Base-by-base conservation (phyloP, 2,329 filamentous ascomycete genomes). In the Beauveria sp. region DNA sequence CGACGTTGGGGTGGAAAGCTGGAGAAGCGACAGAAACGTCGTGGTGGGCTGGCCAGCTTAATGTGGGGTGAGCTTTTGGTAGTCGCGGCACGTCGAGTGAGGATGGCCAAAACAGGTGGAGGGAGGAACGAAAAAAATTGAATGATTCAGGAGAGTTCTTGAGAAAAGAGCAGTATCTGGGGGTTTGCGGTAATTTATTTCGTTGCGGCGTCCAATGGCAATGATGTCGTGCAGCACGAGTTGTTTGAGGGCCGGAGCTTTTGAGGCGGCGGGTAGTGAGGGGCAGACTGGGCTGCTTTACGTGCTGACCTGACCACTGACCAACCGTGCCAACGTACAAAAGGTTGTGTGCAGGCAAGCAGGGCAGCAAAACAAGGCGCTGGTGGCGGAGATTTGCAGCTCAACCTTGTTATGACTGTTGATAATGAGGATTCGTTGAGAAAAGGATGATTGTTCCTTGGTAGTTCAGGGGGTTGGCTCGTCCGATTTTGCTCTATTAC, bases 161-260 rank as follows among this genome's bases (percentile, higher is more conserved):
- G 12, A 14, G 5, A 14, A 14, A 38, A 38, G 34, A 38, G 34
- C 34, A 7, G 43, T 24, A 31, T 34, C 46, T 9, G 34, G 48
- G 26, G n/a, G 18, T 38, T n/a, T 60, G 58, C 51, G 58, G 49
- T 40, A 60, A 60, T 60, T 53, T 54, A 60, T 60, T 20, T 20
- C 28, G 24, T 28, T 7, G 48, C 49, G 28, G 60, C 26, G 60
- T 51, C 53, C 53, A 62, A 62, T 62, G 60, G 60, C n/a, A 57
- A 57, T 38, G n/a, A 62, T 57, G 52, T 62, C 18, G 60, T 34
- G 60, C 52, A 50, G 51, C 52, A 61, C 60, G 52, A 56, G 60
- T 40, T 43, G 57, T 52, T 52, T 52, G 40, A 52, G 14, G 34
- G 22, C 51, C 24, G 56, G 24, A 60, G 57, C 57, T 46, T 52